Evolutionary conservation across 2,329 filamentous ascomycete species (phyloP), one percentile per base, ranked within the genome.

Genomic region (Paraphaeosphaeria sporulosa): DNA sequence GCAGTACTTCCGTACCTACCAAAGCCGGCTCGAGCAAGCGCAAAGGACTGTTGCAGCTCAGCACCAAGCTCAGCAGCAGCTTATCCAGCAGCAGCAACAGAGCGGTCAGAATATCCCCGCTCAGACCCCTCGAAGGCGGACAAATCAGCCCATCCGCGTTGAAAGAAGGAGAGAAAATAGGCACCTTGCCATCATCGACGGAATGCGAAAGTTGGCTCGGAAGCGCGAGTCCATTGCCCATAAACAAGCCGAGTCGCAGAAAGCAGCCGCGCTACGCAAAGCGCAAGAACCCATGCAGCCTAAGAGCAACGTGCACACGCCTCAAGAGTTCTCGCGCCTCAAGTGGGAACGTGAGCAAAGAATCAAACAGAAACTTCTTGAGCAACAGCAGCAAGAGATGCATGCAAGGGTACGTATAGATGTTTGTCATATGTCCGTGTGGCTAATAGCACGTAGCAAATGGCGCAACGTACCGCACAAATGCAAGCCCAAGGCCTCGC

Each of bases 181-280:
- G 72, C 92, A 97, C 72, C 82, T 98, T 59, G 91, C 91, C 48
- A 85, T 98, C 70, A 89, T 99, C 67, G 94, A 98, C 78, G 92
- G 92, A 3, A 97, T 98, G 92, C 88, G 94, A 44, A 99, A 98
- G 76, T 79, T 97, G 50, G 94, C 94, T 0, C 96, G 97, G 83
- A 98, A 97, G 79, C 88, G 94, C 27, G 95, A 99, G 79, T 90
- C 91, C 12, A 85, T 87, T 27, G 82, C 88, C 30, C 93, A 95
- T 74, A 98, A 98, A 81, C 92, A 95, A 74, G 91, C 94, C 72
- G 93, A 97, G 74, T 84, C 81, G 34, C 77, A 80, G 58, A 83
- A 82, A 70, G 87, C 93, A 58, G 92, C 92, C 51, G 90, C 91
- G 34, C 88, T 92, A 76, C 89, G 95, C 57, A 97, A 97, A 78